Evolutionary conservation across 139 green algal genomes (phyloP).

Genomic region (Micromonas pusilla): DNA sequence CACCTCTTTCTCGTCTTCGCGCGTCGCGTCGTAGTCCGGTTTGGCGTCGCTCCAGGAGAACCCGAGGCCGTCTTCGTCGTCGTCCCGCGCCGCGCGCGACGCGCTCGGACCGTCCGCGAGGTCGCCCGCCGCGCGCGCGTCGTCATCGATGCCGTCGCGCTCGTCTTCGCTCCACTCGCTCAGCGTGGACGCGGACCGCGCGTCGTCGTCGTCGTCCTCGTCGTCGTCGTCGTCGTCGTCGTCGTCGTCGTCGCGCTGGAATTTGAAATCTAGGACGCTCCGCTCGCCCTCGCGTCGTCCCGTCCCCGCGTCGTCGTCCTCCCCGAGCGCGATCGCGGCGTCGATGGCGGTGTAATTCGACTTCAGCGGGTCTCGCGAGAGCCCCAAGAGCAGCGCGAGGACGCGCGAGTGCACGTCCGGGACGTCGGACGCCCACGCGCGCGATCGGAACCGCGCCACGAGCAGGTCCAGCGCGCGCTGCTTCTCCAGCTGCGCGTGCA

Average conservation of each 20-base stretch:
- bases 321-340: not conserved
- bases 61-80: too few species aligned
- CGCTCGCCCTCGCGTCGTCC: too few species aligned
- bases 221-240: not conserved
- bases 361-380: not conserved
- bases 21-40: too few species aligned
- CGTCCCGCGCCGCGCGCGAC: too few species aligned
- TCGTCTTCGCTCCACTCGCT: not conserved
- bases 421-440: not conserved
- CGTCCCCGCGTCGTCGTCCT: not conserved
- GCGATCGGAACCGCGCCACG: not conserved
- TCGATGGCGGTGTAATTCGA: not conserved
- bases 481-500: not conserved
- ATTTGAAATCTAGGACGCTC: too few species aligned
- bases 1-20: too few species aligned
- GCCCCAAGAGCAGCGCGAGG: not conserved
- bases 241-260: too few species aligned
- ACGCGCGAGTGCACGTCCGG: not conserved
- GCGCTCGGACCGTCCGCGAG: too few species aligned
- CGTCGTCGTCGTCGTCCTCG: not conserved
- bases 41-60: too few species aligned
- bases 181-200: not conserved
- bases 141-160: not conserved
- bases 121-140: not conserved
- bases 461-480: not conserved